phyloP scores from a whole-genome alignment of 768 basidiomycete genomes.

The Austroboletus eburneus region DNA sequence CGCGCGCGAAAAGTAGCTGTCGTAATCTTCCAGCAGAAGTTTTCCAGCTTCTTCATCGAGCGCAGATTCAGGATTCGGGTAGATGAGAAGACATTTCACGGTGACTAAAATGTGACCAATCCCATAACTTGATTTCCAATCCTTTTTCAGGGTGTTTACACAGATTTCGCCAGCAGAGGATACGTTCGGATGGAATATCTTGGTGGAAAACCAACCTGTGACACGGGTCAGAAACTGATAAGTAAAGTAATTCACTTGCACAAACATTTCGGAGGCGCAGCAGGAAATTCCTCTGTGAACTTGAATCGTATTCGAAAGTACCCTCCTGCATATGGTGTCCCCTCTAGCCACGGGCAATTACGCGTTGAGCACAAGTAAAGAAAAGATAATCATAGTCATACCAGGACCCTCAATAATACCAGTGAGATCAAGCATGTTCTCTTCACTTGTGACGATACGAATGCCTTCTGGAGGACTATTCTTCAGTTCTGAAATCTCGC shows the following conservation, averaged over 20 bases:
- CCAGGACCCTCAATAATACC: constrained; percentile 91
- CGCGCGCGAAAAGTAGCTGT: constrained; percentile 81
- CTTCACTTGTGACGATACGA: constrained; percentile 78
- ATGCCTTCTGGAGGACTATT: constrained; percentile 90
- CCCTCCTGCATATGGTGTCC: constrained; percentile 69
- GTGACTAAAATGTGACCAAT: constrained; percentile 89
- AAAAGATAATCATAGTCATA: constrained; percentile 36
- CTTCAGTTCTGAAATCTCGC: constrained; percentile 78
- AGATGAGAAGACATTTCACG: constrained; percentile 93
- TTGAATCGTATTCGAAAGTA: constrained; percentile 76
- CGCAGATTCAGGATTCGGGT: constrained; percentile 95
- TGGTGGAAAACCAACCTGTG: constrained; percentile 84
- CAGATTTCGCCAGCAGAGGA: constrained; percentile 89
- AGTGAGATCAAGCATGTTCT: constrained; percentile 83
- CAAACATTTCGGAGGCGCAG: constrained; percentile 88
- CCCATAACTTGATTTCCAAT: constrained; percentile 91
- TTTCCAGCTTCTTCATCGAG: constrained; percentile 96
- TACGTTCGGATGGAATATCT: constrained; percentile 98
- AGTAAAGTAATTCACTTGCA: neutral
- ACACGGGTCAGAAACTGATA: constrained; percentile 4
- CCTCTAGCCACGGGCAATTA: constrained; percentile 34
- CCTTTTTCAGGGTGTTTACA: constrained; percentile 96
- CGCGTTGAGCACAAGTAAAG: constrained; percentile 5
- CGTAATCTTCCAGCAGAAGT: constrained; percentile 84
- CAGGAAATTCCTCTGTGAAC: constrained; percentile 92